A percentile compares a stretch with the other conserved stretches of the same genome.
These are phyloP conservation scores for Harringtonia lauricola DNA, from an alignment of 2,329 filamentous ascomycete species.

Conservation along the genomic window DNA sequence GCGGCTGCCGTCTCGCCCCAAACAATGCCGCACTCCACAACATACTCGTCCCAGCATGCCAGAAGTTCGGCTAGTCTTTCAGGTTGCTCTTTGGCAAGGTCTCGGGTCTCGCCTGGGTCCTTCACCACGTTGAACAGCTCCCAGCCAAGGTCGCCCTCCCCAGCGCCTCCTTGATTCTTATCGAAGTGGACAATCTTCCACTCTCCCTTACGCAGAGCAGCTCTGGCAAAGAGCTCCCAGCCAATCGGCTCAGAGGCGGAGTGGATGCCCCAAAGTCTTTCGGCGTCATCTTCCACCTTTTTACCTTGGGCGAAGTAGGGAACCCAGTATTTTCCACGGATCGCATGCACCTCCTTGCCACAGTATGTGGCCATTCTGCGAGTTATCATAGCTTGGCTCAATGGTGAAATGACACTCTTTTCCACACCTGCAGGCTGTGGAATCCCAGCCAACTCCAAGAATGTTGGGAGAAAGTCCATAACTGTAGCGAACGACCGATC, in stretches of 20 bases:
- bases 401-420: not conserved
- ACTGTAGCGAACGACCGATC: conserved; percentile 39
- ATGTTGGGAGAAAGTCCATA: conserved; percentile 28
- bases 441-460: too few species aligned
- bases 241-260: conserved; percentile 14
- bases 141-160: too few species aligned
- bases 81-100: conserved; percentile 22
- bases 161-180: too few species aligned
- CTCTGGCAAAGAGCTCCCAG: conserved; percentile 23
- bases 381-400: not conserved
- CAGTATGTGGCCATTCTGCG: conserved; percentile 26
- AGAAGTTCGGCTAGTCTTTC: conserved; percentile 20
- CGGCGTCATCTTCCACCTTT: conserved; percentile 6
- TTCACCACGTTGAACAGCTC: not conserved
- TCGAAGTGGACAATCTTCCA: conserved; percentile 17
- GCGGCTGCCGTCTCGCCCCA: conserved; percentile 9
- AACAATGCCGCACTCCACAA: conserved; percentile 6
- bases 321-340: conserved; percentile 3
- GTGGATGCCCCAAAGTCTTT: not conserved
- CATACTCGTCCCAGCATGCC: conserved; percentile 7
- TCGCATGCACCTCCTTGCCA: conserved; percentile 19
- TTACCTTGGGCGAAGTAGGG: not conserved
- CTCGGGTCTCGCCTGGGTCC: conserved; percentile 33
- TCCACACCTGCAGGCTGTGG: too few species aligned
- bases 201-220: conserved; percentile 21